These are phyloP conservation scores for Podospora fimiseda DNA, from an alignment of 495 filamentous ascomycete genomes.

Conservation along the genomic window DNA sequence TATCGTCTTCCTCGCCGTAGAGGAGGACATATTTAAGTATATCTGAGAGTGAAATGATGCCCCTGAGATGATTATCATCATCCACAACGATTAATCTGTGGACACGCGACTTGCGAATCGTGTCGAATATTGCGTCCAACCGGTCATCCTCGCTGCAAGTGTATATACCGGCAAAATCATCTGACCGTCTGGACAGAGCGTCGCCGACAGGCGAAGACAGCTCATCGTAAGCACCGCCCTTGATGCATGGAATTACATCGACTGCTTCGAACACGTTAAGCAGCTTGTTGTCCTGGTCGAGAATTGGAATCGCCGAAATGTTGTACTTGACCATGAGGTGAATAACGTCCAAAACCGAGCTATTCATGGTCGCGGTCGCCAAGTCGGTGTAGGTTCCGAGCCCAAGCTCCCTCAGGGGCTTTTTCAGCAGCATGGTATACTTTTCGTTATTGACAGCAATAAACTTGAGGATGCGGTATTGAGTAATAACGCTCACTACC, in stretches of 20 bases:
- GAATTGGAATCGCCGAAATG: slow-evolving; percentile 90
- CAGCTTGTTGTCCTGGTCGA: slow-evolving; percentile 73
- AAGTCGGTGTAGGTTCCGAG: slow-evolving; percentile 80
- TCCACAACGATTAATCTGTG: slow-evolving; percentile 91
- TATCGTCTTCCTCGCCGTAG: slow-evolving; percentile 66
- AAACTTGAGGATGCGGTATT: slow-evolving; percentile 97
- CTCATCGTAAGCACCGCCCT: slow-evolving; percentile 88
- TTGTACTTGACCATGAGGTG: slow-evolving; percentile 86
- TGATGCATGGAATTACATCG: slow-evolving; percentile 93
- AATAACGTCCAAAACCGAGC: slow-evolving; percentile 91
- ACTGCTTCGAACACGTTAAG: slow-evolving; percentile 98
- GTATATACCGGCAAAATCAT: slow-evolving; percentile 94
- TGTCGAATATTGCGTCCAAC: slow-evolving; percentile 93
- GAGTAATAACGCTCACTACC: slow-evolving; percentile 93
- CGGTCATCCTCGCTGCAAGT: slow-evolving; percentile 89
- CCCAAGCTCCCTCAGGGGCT: slow-evolving; percentile 76
- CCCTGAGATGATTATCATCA: slow-evolving; percentile 74
- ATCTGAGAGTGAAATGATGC: slow-evolving; percentile 89
- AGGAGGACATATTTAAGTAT: slow-evolving; percentile 93
- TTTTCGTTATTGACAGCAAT: slow-evolving; percentile 90
- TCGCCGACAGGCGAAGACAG: slow-evolving; percentile 82
- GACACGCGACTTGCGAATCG: slow-evolving; percentile 87
- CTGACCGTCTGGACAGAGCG: slow-evolving; percentile 76
- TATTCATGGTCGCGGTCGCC: slow-evolving; percentile 81
- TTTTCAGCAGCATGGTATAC: slow-evolving; percentile 83